Conservation (phyloP, 176 grass and related monocot genomes). For the Alloteropsis semialata region DNA sequence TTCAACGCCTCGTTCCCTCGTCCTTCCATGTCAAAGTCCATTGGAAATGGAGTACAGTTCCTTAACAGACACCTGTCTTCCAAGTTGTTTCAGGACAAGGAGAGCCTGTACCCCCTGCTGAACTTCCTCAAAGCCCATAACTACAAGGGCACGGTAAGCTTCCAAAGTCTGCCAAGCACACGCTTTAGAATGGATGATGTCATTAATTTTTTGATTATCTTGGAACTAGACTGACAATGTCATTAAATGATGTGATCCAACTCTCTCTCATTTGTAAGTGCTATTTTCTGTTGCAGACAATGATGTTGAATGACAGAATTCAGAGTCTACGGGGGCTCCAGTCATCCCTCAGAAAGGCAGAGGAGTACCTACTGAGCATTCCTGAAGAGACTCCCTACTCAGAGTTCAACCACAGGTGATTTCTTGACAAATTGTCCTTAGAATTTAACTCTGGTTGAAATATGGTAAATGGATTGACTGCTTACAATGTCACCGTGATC, state of each 20-base stretch:
- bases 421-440: neutral
- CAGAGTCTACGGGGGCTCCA: conserved; percentile 76
- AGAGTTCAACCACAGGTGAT: conserved; percentile 73
- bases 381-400: conserved; percentile 76
- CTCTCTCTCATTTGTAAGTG: neutral
- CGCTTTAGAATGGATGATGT: neutral
- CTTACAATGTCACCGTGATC: conserved; percentile 14
- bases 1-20: conserved; percentile 97
- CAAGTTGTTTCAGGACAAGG: conserved; percentile 99
- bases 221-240: neutral
- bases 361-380: conserved; percentile 64
- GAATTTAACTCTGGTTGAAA: neutral
- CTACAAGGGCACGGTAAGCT: conserved; percentile 81
- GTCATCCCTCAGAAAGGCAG: conserved; percentile 87
- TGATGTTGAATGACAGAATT: conserved; percentile 97
- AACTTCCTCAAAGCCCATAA: conserved; percentile 86
- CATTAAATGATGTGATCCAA: neutral
- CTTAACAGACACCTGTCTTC: conserved; percentile 96
- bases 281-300: conserved; percentile 56
- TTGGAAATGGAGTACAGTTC: conserved; percentile 96
- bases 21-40: conserved; percentile 94
- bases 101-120: conserved; percentile 84
- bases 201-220: neutral
- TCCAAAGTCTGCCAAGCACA: neutral
- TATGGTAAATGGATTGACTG: neutral